Conservation (phyloP, 371 early-diverging fungal genomes). For the Syncephalastrum monosporum region DNA sequence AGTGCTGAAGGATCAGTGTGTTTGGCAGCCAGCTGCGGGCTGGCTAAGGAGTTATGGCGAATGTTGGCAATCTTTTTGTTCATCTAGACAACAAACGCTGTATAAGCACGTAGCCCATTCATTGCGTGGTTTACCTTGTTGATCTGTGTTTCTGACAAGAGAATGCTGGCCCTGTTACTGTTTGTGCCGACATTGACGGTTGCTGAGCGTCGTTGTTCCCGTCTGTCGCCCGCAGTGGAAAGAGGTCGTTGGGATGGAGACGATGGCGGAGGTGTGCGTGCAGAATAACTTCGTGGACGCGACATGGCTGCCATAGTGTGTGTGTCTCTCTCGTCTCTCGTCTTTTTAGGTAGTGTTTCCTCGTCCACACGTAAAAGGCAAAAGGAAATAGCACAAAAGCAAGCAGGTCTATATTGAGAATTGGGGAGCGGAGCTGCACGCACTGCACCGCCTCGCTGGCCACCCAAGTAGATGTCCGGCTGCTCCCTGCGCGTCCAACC, state of each 20-base stretch:
- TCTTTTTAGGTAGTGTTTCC: too few species aligned
- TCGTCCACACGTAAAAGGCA: too few species aligned
- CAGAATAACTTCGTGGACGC: conserved; percentile 23
- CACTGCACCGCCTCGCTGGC: too few species aligned
- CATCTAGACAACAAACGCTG: conserved; percentile 21
- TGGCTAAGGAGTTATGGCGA: conserved; percentile 26
- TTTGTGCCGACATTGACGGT: conserved; percentile 8
- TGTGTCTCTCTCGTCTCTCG: too few species aligned
- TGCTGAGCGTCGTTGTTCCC: conserved; percentile 8
- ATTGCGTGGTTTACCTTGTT: conserved; percentile 30
- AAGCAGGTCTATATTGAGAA: too few species aligned
- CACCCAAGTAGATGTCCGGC: too few species aligned
- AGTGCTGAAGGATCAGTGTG: conserved; percentile 7
- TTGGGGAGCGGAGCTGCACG: too few species aligned
- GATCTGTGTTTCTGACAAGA: conserved; percentile 41
- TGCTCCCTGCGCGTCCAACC: too few species aligned
- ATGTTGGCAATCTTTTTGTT: conserved; percentile 38
- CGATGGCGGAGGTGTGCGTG: conserved; percentile 15
- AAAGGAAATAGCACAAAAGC: too few species aligned
- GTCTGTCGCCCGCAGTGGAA: conserved; percentile 9
- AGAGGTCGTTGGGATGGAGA: conserved; percentile 17
- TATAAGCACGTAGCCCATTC: neutral
- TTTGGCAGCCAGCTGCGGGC: conserved; percentile 14
- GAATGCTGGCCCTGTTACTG: conserved; percentile 18
- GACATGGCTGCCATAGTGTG: conserved; percentile 19